phyloP scores from a whole-genome alignment of 441 rosid species.

The Capsella rubella region DNA sequence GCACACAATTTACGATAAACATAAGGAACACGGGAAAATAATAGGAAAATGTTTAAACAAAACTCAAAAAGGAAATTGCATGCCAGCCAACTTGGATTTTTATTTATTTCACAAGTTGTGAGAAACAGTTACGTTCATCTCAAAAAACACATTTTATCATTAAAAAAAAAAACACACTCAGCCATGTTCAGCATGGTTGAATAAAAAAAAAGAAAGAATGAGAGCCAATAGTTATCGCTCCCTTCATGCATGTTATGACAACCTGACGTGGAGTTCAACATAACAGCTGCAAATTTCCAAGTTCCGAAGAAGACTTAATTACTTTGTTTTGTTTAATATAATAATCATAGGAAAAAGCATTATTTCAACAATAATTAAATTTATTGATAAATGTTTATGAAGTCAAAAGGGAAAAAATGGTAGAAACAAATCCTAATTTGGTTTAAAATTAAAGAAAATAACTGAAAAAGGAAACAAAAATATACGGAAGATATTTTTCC shows the following conservation, averaged over 20 bases:
- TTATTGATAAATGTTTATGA: neutral
- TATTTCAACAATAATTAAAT: neutral
- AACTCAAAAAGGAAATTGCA: neutral
- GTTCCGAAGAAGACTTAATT: conserved; percentile 24
- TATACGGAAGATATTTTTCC: neutral
- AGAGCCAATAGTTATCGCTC: neutral
- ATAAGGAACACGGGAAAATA: conserved; percentile 7
- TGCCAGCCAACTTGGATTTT: conserved; percentile 19
- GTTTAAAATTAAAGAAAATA: neutral
- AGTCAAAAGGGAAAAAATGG: neutral
- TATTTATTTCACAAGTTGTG: conserved; percentile 23
- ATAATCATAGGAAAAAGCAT: neutral
- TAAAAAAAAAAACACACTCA: neutral
- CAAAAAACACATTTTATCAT: neutral
- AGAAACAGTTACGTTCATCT: conserved; percentile 4
- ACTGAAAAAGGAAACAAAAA: neutral
- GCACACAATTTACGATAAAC: conserved; percentile 36
- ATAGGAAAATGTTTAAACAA: conserved; percentile 9
- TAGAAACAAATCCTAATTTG: neutral
- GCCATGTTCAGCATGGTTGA: conserved; percentile 18
- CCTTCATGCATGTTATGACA: conserved; percentile 12
- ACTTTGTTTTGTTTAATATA: neutral
- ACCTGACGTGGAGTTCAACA: neutral
- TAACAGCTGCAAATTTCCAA: conserved; percentile 11
- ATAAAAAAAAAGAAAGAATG: neutral